Evolutionary conservation across 73 alveolate species (phyloP).

Genomic region (Diophrys sp.): DNA sequence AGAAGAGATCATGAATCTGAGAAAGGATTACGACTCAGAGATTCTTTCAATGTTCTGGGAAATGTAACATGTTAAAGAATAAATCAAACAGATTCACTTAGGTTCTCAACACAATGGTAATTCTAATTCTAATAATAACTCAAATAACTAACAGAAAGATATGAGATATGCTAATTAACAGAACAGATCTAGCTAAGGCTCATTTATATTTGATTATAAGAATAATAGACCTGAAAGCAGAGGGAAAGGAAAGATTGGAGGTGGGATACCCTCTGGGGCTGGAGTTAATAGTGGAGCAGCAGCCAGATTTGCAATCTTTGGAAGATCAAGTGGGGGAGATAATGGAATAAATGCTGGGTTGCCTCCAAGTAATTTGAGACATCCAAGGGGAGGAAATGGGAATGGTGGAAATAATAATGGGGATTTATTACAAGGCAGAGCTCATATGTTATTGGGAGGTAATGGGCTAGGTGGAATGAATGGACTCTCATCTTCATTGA

Average conservation of each 20-base stretch:
- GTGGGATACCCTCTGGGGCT: too few species aligned
- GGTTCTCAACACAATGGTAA: not conserved
- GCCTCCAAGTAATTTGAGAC: not conserved
- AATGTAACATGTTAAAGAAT: constrained; percentile 40
- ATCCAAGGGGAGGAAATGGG: too few species aligned
- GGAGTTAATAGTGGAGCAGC: too few species aligned
- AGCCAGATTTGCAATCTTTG: too few species aligned
- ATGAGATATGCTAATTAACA: not conserved
- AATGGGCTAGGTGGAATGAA: not conserved
- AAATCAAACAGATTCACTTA: too few species aligned
- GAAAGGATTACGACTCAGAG: constrained; percentile 62
- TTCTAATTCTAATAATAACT: not conserved
- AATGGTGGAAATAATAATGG: too few species aligned
- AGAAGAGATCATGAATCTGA: constrained; percentile 20
- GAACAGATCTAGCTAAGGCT: not conserved
- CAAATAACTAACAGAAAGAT: not conserved
- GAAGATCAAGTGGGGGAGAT: too few species aligned
- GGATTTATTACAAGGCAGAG: not conserved
- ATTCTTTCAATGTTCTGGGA: constrained; percentile 50
- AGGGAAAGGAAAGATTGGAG: too few species aligned
- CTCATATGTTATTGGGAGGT: not conserved
- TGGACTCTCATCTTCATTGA: not conserved
- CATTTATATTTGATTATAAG: not conserved
- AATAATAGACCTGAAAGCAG: too few species aligned
- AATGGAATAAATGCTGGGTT: not conserved